These are phyloP conservation scores for Paecilomyces niveus DNA, from an alignment of 2,329 filamentous ascomycete species.

Conservation along the genomic window DNA sequence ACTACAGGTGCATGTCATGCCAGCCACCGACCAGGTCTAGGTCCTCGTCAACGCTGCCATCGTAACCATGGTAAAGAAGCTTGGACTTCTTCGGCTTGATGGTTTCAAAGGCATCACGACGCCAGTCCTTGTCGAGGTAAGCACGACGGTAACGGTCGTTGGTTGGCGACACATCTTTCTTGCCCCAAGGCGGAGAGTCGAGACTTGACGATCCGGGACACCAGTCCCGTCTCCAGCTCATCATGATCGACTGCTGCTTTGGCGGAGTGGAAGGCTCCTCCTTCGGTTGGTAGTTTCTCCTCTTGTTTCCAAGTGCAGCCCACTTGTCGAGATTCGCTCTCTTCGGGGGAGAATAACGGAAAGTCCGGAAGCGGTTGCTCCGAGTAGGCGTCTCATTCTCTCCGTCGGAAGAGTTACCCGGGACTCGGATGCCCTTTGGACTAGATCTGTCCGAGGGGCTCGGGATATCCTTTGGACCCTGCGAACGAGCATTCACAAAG, in stretches of 20 bases:
- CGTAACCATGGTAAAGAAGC: constrained; percentile 35
- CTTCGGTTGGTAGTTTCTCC: constrained; percentile 58
- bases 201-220: constrained; percentile 30
- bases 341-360: constrained; percentile 56
- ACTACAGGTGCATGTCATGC: constrained; percentile 62
- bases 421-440: constrained; percentile 49
- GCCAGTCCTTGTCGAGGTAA: constrained; percentile 42
- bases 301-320: constrained; percentile 77
- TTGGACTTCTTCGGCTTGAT: constrained; percentile 25
- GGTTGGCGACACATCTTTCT: constrained; percentile 22
- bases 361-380: constrained; percentile 25
- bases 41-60: constrained; percentile 57
- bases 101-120: constrained; percentile 28
- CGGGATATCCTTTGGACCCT: constrained; percentile 22
- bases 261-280: constrained; percentile 44
- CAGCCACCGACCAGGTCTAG: constrained; percentile 95
- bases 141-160: constrained; percentile 30
- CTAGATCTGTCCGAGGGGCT: background rate
- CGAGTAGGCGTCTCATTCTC: constrained; percentile 51
- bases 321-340: constrained; percentile 65
- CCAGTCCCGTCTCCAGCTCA: constrained; percentile 37
- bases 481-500: constrained; percentile 41
- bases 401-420: constrained; percentile 62
- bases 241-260: constrained; percentile 38
- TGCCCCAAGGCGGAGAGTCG: constrained; percentile 26